Evolutionary conservation across 768 basidiomycete genomes (phyloP).

Genomic region (Ramaria sp.): DNA sequence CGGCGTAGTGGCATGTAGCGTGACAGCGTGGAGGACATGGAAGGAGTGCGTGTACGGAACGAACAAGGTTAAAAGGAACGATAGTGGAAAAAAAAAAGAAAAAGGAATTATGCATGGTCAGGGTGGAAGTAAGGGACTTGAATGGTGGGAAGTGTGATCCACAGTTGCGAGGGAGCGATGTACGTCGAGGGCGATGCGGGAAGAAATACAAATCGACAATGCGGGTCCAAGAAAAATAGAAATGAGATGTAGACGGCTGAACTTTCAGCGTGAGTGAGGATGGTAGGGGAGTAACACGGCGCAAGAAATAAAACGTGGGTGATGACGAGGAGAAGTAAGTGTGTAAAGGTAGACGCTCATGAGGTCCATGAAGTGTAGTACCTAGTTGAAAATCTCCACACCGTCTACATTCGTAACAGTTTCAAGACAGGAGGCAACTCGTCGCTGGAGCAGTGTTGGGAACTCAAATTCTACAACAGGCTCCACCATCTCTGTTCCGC

Average conservation of each 20-base stretch:
- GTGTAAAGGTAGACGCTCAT: not conserved
- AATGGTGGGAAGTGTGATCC: not conserved
- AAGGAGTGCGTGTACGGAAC: no score
- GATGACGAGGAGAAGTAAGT: not conserved
- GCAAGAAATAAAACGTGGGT: not conserved
- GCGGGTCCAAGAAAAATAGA: not conserved
- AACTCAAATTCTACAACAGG: not conserved
- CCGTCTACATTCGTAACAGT: not conserved
- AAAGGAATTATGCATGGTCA: no score
- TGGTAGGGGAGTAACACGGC: not conserved
- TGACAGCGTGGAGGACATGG: no score
- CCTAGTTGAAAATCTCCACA: not conserved
- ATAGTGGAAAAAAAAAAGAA: no score
- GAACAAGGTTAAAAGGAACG: no score
- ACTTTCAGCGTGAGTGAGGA: not conserved
- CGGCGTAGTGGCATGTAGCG: no score
- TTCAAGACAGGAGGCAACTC: not conserved
- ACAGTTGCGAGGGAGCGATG: not conserved
- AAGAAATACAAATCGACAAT: not conserved
- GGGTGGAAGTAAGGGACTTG: no score
- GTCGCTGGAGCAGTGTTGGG: not conserved
- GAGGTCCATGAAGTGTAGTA: not conserved
- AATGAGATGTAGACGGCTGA: not conserved
- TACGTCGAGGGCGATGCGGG: not conserved
- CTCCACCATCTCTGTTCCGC: not conserved